Base-by-base conservation (phyloP, 1,284 basidiomycete genomes). In the Apiotrichum akiyoshidainum region DNA sequence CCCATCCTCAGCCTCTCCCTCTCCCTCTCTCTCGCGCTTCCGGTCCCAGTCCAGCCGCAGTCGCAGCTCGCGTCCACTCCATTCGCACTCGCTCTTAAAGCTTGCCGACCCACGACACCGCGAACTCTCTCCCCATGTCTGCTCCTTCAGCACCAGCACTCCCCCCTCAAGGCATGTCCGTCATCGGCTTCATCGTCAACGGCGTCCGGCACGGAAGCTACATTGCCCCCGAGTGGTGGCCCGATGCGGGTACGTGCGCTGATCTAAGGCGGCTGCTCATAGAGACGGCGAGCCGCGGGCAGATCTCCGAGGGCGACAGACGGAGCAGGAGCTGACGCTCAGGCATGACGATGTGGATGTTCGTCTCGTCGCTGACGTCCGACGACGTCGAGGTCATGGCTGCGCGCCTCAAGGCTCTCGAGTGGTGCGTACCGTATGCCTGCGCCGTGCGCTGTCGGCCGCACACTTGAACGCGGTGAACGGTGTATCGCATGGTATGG, bases 331-430 rank as follows among this genome's bases (percentile, higher is more conserved):
- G 16, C 40, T 17, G 16, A 17, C 16, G 26, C 7, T 4, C 26
- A 41, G 40, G 58, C 37, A 55, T 55, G 49, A 59, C 58, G 7
- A 46, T 59, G 49, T 59, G 54, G 58, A 59, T 59, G 53, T 55
- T 55, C 49, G 49, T 55, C 17, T 42, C 44, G 33, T 31, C 22
- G 17, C 39, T 59, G 22, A 52, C 37, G 26, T 31, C 26, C 31
- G 58, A 44, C 39, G 58, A 52, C 37, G 21, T 47, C 12, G 37
- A 14, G 44, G 21, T 31, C 6, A 59, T 55, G 58, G 53, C 53
- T 14, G 7, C 39, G 33, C 41, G 52, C n/a, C 52, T 58, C 4
- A 21, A 37, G 34, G 22, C 16, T 13, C 44, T 58, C 1, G 22
- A 58, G 37, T 59, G 58, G 54, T 59, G 58, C 31, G 54, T 55